These are phyloP conservation scores for Aristolochia fimbriata DNA, from an alignment of 164 flowering plant species.

Conservation along the genomic window DNA sequence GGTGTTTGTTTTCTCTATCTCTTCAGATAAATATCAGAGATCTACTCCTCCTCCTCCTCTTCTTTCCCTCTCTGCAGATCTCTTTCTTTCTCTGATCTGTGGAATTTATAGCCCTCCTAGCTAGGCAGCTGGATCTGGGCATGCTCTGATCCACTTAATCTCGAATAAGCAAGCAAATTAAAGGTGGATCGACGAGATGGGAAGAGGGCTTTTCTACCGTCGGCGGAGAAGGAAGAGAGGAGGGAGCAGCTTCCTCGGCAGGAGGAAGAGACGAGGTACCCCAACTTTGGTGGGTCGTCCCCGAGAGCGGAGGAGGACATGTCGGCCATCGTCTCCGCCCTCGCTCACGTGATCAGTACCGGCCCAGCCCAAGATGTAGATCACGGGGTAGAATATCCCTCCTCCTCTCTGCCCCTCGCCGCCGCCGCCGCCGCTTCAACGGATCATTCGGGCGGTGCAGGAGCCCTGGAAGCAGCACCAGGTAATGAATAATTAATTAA, in stretches of 20 bases:
- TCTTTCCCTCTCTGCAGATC: constrained; percentile 2
- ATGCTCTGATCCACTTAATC: neutral
- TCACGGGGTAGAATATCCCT: no score
- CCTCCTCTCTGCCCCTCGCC: neutral
- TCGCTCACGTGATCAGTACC: constrained; percentile 51
- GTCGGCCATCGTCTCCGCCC: constrained; percentile 59
- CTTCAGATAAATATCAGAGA: no score
- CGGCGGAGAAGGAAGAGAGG: constrained; percentile 25
- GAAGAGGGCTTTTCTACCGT: constrained; percentile 20
- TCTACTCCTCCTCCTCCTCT: neutral
- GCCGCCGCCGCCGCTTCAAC: no score
- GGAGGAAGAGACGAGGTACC: constrained; percentile 6
- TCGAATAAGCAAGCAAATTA: neutral
- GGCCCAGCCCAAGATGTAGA: constrained; percentile 1
- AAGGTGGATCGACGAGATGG: constrained; percentile 13
- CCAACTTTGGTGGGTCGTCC: constrained; percentile 25
- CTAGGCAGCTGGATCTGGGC: no score
- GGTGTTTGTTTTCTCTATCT: no score
- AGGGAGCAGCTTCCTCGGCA: no score
- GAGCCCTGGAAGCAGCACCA: no score
- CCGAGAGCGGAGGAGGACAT: constrained; percentile 48
- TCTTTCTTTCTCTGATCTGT: neutral
- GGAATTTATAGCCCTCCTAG: neutral
- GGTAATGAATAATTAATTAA: no score
- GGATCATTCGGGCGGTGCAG: no score